Evolutionary conservation across 805 yeast species (phyloP).

Genomic region (Lipomyces orientalis): DNA sequence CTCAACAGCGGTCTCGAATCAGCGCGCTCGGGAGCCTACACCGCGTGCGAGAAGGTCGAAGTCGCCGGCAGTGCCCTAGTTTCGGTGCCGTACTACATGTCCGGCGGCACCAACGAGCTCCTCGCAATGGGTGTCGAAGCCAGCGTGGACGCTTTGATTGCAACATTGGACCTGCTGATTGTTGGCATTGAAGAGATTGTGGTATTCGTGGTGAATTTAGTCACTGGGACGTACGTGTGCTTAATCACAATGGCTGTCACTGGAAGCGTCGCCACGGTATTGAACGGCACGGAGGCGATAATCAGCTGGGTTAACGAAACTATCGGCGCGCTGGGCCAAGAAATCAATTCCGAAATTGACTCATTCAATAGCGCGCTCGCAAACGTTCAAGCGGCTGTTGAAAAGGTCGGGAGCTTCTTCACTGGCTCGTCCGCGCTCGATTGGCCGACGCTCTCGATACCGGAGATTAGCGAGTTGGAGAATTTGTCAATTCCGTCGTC

Average conservation of each 20-base stretch:
- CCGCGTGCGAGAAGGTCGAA: conserved; percentile 58
- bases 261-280: conserved; percentile 72
- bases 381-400: conserved; percentile 57
- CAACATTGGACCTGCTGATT: conserved; percentile 54
- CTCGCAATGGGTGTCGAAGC: conserved; percentile 56
- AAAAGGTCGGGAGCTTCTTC: conserved; percentile 62
- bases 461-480: conserved; percentile 61
- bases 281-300: conserved; percentile 71
- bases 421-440: conserved; percentile 50
- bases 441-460: conserved; percentile 43
- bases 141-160: conserved; percentile 55
- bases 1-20: conserved; percentile 52
- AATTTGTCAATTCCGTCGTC: conserved; percentile 68
- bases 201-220: conserved; percentile 69
- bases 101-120: conserved; percentile 60
- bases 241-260: conserved; percentile 73
- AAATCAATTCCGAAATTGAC: conserved; percentile 67
- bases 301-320: conserved; percentile 68
- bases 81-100: conserved; percentile 62
- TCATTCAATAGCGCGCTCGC: conserved; percentile 66
- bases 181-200: conserved; percentile 65
- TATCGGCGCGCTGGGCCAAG: conserved; percentile 58
- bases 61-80: conserved; percentile 43
- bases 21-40: conserved; percentile 49
- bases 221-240: conserved; percentile 88